Base-by-base conservation (phyloP, 495 filamentous ascomycete genomes). In the Aspergillus bertholletiae region DNA sequence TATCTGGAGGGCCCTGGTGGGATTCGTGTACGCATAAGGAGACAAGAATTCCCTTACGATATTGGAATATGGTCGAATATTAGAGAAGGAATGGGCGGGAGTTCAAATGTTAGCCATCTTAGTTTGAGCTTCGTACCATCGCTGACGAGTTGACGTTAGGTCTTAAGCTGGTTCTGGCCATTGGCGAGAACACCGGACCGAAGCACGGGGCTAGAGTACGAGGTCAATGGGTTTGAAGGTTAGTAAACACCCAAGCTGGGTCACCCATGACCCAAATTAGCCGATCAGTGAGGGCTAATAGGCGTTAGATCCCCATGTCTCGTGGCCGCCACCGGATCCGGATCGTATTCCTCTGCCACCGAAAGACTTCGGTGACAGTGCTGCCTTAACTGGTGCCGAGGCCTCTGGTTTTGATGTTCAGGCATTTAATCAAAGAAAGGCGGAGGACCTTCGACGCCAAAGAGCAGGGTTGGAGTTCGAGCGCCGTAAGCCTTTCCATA, bases 281-380 rank as follows among this genome's bases (percentile, higher is more conserved):
- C 11, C 2, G 17, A 5, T 15, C 30, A 6, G 20, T 7, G 34
- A 37, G 7, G 13, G 18, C 39, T 43, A 43, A 43, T 22, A 9
- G 4, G 39, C 7, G 2, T 23, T 23, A 84, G 82, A 81, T 46
- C 68, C 77, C 11, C 60, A 67, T 54, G 54, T 76, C 17, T 64
- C 73, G n/a, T 97, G 94, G 94, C 94, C 94, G 20, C 94, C 95
- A 4, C 82, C 84, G 1, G 93, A 97, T 66, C 91, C 92, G 41
- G 93, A 97, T 55, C 88, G 92, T 54, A 76, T 89, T 57, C 80
- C 84, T 61, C 56, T 64, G 52, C 73, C 68, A 46, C 67, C 60
- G 34, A 70, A 62, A 65, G 66, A 63, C 12, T 45, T 56, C 18
- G 43, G 49, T 13, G 56, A 51, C 7, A 47, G 60, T 44, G 68